These are phyloP conservation scores for Aschersonia sp. DNA, from an alignment of 2,329 filamentous ascomycete genomes.

Conservation along the genomic window DNA sequence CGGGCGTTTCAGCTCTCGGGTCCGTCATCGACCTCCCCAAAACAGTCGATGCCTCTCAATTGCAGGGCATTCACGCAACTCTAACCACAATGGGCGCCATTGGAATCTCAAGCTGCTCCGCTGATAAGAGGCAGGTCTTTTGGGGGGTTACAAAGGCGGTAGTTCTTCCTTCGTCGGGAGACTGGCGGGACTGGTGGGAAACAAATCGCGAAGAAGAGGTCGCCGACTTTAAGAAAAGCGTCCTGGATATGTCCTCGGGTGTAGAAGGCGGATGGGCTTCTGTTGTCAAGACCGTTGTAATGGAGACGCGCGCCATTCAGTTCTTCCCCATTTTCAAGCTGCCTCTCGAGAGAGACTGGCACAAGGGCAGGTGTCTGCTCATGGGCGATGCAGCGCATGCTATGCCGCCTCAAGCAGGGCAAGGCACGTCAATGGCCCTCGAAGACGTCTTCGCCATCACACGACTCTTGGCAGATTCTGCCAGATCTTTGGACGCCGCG, in stretches of 20 bases:
- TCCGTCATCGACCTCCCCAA: constrained; percentile 7
- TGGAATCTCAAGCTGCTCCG: constrained; percentile 10
- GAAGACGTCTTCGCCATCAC: constrained; percentile 37
- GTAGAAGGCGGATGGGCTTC: constrained; percentile 13
- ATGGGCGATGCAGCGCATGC: constrained; percentile 43
- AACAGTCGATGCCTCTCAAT: background rate
- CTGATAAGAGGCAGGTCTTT: constrained; percentile 10
- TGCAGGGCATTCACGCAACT: constrained; percentile 13
- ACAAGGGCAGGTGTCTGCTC: constrained; percentile 25
- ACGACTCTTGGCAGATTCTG: constrained; percentile 16
- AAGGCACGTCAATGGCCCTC: constrained; percentile 39
- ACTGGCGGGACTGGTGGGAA: constrained; percentile 3
- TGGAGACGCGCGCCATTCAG: constrained; percentile 10
- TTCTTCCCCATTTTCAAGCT: constrained; percentile 19
- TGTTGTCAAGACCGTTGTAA: constrained; percentile 7
- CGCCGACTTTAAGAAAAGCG: constrained; percentile 12
- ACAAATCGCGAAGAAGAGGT: constrained; percentile 1
- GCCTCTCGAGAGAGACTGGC: constrained; percentile 16
- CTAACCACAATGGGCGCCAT: constrained; percentile 15
- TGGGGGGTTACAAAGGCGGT: constrained; percentile 17
- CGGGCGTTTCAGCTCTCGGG: constrained; percentile 12
- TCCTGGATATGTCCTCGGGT: constrained; percentile 10
- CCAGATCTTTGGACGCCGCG: background rate
- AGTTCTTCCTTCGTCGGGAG: constrained; percentile 7
- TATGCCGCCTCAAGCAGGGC: constrained; percentile 35